Conservation (phyloP, 768 basidiomycete genomes). For the Amanita muscaria region DNA sequence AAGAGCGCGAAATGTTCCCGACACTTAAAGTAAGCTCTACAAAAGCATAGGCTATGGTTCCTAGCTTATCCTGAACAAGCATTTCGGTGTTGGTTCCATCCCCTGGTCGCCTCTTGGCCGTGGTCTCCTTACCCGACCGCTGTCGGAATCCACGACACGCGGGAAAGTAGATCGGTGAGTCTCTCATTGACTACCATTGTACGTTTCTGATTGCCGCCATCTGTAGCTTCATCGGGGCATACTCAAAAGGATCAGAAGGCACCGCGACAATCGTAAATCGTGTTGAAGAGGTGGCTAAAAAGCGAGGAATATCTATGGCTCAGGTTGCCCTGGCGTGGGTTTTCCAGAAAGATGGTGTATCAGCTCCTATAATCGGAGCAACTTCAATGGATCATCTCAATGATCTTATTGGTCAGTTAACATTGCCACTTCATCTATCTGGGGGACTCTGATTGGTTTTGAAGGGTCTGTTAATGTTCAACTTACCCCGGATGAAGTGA, state of each 20-base stretch:
- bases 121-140: constrained; percentile 40
- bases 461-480: not conserved
- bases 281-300: constrained; percentile 38
- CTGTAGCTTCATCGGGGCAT: too few relatives aligned
- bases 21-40: constrained; percentile 15
- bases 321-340: constrained; percentile 37
- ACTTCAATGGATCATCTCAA: constrained; percentile 42
- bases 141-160: constrained; percentile 29
- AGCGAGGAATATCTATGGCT: constrained; percentile 36
- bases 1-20: too few relatives aligned
- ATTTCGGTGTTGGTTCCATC: constrained; percentile 45
- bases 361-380: constrained; percentile 52
- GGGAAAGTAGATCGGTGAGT: constrained; percentile 28
- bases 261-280: too few relatives aligned
- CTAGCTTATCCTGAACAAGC: constrained; percentile 17
- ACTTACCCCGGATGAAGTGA: constrained; percentile 3
- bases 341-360: constrained; percentile 32
- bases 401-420: constrained; percentile 36
- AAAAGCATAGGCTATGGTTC: not conserved
- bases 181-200: too few relatives aligned
- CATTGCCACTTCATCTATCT: too few relatives aligned
- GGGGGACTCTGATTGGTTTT: too few relatives aligned
- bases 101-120: constrained; percentile 53
- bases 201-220: too few relatives aligned
- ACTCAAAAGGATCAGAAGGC: too few relatives aligned